Percentiles rank a stretch among this genome's conserved stretches.
Conservation (phyloP, 305 asterid species). For the Fraxinus greggii region DNA sequence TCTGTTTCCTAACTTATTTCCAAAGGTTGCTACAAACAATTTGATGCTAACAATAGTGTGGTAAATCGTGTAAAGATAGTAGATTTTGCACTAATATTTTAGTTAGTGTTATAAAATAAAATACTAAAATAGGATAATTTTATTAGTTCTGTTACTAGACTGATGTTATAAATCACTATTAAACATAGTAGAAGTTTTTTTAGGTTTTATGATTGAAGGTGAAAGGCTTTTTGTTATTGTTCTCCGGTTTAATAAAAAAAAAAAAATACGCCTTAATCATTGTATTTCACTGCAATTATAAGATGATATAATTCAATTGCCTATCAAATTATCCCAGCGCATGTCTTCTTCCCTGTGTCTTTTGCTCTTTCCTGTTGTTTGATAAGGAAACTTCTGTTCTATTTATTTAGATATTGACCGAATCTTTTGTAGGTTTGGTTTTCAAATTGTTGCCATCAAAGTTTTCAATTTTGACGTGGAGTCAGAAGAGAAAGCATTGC, state of each 20-base stretch:
- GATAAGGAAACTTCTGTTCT: not conserved
- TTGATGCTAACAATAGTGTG: not conserved
- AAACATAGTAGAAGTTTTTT: not conserved
- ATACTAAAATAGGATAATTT: not conserved
- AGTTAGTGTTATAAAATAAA: not conserved
- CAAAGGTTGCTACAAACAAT: not conserved
- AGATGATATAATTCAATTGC: not conserved
- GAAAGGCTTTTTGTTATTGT: not conserved
- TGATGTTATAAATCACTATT: not conserved
- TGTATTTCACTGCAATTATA: not conserved
- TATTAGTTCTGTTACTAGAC: not conserved
- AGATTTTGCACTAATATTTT: not conserved
- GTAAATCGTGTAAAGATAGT: not conserved
- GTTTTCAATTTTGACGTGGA: conserved; percentile 70
- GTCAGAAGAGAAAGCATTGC: conserved; percentile 64
- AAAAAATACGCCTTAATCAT: not conserved
- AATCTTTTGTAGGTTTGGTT: conserved; percentile 55
- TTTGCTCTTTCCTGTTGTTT: not conserved
- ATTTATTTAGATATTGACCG: not conserved
- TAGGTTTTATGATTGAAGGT: not conserved
- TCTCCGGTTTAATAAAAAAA: not conserved
- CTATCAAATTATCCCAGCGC: not conserved
- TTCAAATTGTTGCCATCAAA: conserved; percentile 80
- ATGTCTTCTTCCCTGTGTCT: not conserved
- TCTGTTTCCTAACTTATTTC: not conserved